Base-by-base conservation (phyloP, 306 rosid species). In the Biancaea sappan region DNA sequence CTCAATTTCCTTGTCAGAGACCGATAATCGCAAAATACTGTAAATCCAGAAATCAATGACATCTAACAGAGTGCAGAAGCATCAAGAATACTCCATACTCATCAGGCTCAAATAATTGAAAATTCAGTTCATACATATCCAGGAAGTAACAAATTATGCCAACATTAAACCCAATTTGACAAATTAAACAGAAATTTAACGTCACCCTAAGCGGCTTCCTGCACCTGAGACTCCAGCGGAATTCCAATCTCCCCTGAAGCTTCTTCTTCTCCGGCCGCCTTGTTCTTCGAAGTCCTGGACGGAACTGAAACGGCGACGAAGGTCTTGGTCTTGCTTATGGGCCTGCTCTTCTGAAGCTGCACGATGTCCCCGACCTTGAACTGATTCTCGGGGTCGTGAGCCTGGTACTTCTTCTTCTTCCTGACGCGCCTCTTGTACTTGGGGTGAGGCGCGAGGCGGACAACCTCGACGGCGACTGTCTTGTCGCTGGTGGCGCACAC, bases 321-420 rank as follows among this genome's bases (percentile, higher is more conserved):
- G n/a, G 92, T 46, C 86, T 94, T 94, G 75, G 81, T 88, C 87
- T 94, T 94, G 80, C 99, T 94, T 12, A 94, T 92, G 60, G 99
- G 99, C 16, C 86, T 83, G 60, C 82, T 83, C 64, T 84, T 90
- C 31, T 81, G 86, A 59, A 94, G 96, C 85, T 87, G 91, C 4
- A 94, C 99, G 21, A 84, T 3, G 66, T 94, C 98, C 2, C 99
- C 99, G 0, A 88, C 88, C 69, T 88, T 44, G 95, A 94, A 94
- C 32, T 64, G 86, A 82, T 92, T 94, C 2, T 92, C 92, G 0
- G 92, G 90, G 86, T 94, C 99, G 65, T 94, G 99, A 47, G 96
- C 93, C 72, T 94, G 99, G 74, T 86, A 94, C 97, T 92, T 94
- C 92, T 94, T 94, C 98, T 87, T 92, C 88, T 75, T 90, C 91